Base-by-base conservation (phyloP, 257 asterid species). In the Prunella vulgaris region DNA sequence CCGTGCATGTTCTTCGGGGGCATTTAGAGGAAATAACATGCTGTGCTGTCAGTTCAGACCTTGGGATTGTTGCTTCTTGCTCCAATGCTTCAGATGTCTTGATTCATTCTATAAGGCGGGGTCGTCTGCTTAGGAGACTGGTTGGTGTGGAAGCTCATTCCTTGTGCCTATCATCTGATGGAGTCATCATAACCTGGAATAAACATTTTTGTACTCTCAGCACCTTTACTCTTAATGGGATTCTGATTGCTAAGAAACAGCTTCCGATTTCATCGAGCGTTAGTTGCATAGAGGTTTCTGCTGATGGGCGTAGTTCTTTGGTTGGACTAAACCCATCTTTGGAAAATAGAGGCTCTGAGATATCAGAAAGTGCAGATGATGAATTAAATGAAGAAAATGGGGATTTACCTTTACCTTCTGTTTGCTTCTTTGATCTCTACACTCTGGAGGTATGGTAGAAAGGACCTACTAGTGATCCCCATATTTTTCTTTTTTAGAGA, bases 31-130 rank as follows among this genome's bases (percentile, higher is more conserved):
- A 94, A 79, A 77, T 94, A 32, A 74, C 84, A 32, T 94, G 97
- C 79, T 94, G 99, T 32, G 76, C 86, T 64, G 90, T 91, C 66
- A 89, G 85, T 81, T 86, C 97, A 52, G 99, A 94, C 84, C 96
- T 94, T 74, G 97, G 99, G 69, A 81, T 94, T 70, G 90, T 91
- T 71, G 97, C 86, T 56, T 94, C 99, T 4, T 91, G 93, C 79
- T 89, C 97, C 53, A 74, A 74, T 64, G 86, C 95, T 22, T 85
- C 97, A 32, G 95, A 89, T 78, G 84, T 88, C 62, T 82, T 94
- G 83, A 76, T 94, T 67, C 99, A 94, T 83, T 87, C 99, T 13
- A 70, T 84, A 68, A 87, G 97, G 81, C 88, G 84, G 63, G 99
- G 99, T 17, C 84, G 91, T 68, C 81, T 94, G 79, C 70, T 94